A percentile compares a stretch with the other conserved stretches of the same genome.
phyloP scores from a whole-genome alignment of 305 asterid species.

The Stenogyne calaminthoides region DNA sequence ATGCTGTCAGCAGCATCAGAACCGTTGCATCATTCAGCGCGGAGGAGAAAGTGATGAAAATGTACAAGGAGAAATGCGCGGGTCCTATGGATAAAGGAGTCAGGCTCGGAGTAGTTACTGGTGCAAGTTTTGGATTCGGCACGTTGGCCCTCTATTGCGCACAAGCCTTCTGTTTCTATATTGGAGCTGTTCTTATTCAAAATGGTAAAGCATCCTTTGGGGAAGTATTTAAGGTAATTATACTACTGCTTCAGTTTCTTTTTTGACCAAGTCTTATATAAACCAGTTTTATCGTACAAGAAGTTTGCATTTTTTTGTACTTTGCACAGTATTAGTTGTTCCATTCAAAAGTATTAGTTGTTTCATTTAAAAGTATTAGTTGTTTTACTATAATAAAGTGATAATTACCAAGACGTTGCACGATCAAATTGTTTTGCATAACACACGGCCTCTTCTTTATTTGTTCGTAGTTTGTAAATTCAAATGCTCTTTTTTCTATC shows the following conservation, averaged over 20 bases:
- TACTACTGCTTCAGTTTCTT: neutral
- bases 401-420: neutral
- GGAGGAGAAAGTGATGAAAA: slow-evolving; percentile 69
- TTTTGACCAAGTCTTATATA: neutral
- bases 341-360: neutral
- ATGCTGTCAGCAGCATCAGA: slow-evolving; percentile 84
- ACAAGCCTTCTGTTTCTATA: slow-evolving; percentile 67
- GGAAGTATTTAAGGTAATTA: slow-evolving; percentile 65
- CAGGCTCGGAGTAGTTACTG: slow-evolving; percentile 61
- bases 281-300: too few relatives aligned
- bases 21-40: slow-evolving; percentile 87
- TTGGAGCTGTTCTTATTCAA: slow-evolving; percentile 66
- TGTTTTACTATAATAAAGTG: neutral
- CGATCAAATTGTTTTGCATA: neutral
- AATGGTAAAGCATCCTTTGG: slow-evolving; percentile 55
- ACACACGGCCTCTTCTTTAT: too few relatives aligned
- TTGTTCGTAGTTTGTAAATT: neutral
- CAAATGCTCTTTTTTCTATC: neutral
- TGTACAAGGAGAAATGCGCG: slow-evolving; percentile 66
- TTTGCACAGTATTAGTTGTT: neutral
- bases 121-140: slow-evolving; percentile 60
- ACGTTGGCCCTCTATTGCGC: slow-evolving; percentile 48
- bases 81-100: slow-evolving; percentile 65
- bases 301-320: too few relatives aligned
- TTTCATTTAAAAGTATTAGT: too few relatives aligned